phyloP scores from a whole-genome alignment of 768 basidiomycete species.

The Leccinum olivaceopallidum region DNA sequence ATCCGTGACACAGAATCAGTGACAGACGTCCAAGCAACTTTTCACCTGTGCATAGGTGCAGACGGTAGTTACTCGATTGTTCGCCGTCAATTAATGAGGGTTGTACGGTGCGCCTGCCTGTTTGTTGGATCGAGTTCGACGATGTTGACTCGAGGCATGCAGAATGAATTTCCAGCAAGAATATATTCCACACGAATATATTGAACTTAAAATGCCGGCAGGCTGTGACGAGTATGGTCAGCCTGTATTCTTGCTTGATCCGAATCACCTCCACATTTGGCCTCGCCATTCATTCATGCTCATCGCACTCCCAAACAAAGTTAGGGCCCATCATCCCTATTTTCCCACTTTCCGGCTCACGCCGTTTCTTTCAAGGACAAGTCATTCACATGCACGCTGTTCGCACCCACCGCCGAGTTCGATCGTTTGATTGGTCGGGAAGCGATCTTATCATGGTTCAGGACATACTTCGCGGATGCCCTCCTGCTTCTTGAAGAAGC shows the following conservation, averaged over 20 bases:
- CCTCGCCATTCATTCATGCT: constrained; percentile 99
- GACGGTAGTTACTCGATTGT: constrained; percentile 95
- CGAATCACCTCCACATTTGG: constrained; percentile 98
- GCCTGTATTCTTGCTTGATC: constrained; percentile 81
- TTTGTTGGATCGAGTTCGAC: constrained; percentile 8
- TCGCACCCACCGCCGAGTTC: constrained; percentile 80
- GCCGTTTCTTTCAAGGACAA: constrained; percentile 64
- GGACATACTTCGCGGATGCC: constrained; percentile 85
- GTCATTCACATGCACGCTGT: constrained; percentile 96
- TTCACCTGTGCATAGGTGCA: constrained; percentile 86
- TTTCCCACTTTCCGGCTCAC: constrained; percentile 30
- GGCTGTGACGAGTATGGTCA: constrained; percentile 59
- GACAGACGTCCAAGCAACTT: constrained; percentile 47
- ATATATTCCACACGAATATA: constrained; percentile 94
- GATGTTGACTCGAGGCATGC: constrained; percentile 25
- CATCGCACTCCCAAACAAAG: constrained; percentile 97
- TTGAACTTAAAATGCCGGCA: constrained; percentile 95
- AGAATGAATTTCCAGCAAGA: constrained; percentile 96
- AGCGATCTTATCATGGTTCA: constrained; percentile 72
- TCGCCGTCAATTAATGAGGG: constrained; percentile 93
- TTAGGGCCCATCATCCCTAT: constrained; percentile 38
- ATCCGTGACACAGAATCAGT: constrained; percentile 48
- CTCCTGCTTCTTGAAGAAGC: constrained; percentile 81
- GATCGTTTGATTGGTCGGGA: constrained; percentile 63
- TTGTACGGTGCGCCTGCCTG: constrained; percentile 66